These are phyloP conservation scores for Ceratocystis albifundus DNA, from an alignment of 2,329 filamentous ascomycete genomes.

Conservation along the genomic window DNA sequence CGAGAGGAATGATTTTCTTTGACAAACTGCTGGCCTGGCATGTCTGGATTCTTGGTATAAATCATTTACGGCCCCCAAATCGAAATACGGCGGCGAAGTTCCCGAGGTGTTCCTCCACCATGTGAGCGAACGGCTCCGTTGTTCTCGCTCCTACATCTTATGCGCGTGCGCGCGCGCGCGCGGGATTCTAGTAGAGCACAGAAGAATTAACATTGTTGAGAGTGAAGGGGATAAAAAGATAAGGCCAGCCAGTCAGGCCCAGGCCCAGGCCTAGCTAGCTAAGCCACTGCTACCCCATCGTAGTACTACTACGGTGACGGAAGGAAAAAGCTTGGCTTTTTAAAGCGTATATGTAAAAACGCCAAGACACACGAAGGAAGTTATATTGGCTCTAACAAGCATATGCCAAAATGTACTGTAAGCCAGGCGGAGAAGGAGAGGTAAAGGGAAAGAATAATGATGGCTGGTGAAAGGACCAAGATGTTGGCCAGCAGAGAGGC, in stretches of 20 bases:
- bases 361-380: background rate
- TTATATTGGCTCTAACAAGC: background rate
- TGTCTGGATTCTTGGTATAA: too few species aligned
- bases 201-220: background rate
- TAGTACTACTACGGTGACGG: background rate
- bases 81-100: too few species aligned
- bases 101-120: too few species aligned
- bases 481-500: too few species aligned
- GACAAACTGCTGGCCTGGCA: too few species aligned
- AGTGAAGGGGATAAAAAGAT: background rate
- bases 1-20: too few species aligned
- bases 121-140: too few species aligned
- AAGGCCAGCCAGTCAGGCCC: background rate
- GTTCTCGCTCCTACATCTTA: too few species aligned
- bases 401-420: background rate
- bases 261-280: background rate
- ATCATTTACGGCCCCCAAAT: too few species aligned
- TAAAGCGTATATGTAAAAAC: too few species aligned
- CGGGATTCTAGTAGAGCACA: background rate
- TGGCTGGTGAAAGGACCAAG: too few species aligned
- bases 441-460: background rate
- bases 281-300: too few species aligned
- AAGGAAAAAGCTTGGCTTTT: slow-evolving; percentile 1
- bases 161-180: background rate
- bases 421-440: background rate